Percentiles rank a stretch among this genome's conserved stretches.
These are phyloP conservation scores for Aspergillus bertholletiae DNA, from an alignment of 495 filamentous ascomycete species.

Conservation along the genomic window DNA sequence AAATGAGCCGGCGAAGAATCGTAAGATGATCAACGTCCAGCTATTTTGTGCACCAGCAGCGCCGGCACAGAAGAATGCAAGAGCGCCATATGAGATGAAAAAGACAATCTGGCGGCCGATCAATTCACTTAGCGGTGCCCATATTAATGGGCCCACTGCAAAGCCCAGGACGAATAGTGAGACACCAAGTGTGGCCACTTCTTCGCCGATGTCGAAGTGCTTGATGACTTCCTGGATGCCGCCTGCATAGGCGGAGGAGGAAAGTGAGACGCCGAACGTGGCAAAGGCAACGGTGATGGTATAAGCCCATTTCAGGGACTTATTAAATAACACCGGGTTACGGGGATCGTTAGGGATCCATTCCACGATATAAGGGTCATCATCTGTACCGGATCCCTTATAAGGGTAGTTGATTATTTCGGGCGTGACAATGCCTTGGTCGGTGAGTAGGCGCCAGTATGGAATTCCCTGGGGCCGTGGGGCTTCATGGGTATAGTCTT, in stretches of 20 bases:
- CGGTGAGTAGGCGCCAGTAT: slow-evolving; percentile 25
- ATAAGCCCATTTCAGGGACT: slow-evolving; percentile 57
- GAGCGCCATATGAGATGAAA: slow-evolving; percentile 51
- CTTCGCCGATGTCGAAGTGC: slow-evolving; percentile 40
- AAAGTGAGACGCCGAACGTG: slow-evolving; percentile 68
- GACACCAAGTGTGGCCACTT: slow-evolving; percentile 51
- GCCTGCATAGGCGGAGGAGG: slow-evolving; percentile 66
- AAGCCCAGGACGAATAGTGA: slow-evolving; percentile 48
- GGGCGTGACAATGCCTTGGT: slow-evolving; percentile 25
- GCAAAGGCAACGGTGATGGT: slow-evolving; percentile 58
- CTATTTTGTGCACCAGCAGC: slow-evolving; percentile 56
- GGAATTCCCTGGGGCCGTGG: slow-evolving; percentile 16
- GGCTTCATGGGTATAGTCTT: background rate
- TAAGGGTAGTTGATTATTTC: slow-evolving; percentile 54
- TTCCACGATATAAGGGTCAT: slow-evolving; percentile 65
- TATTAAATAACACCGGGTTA: slow-evolving; percentile 56
- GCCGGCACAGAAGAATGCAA: slow-evolving; percentile 62
- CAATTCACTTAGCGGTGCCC: slow-evolving; percentile 55
- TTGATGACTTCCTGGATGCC: slow-evolving; percentile 48
- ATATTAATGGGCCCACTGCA: slow-evolving; percentile 24
- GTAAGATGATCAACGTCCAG: slow-evolving; percentile 59
- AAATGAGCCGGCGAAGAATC: slow-evolving; percentile 69
- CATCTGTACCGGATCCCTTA: slow-evolving; percentile 57
- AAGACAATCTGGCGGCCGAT: slow-evolving; percentile 66
- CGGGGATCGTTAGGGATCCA: slow-evolving; percentile 61